These are phyloP conservation scores for Medicago arabica DNA, from an alignment of 306 rosid species.

Conservation along the genomic window DNA sequence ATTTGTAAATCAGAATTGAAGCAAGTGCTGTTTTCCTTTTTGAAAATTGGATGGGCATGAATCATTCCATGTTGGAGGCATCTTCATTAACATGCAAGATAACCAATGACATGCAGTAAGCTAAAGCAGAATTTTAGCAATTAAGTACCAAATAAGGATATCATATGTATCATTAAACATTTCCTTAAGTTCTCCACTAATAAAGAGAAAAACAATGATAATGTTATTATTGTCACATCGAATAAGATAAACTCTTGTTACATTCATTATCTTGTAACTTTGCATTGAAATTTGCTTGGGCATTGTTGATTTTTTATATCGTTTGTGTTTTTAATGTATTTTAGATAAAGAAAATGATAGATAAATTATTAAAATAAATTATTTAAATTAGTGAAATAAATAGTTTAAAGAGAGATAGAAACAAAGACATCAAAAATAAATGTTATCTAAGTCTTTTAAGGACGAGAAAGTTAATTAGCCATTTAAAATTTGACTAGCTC, in stretches of 20 bases:
- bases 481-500: too few relatives aligned
- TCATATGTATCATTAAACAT: slow-evolving; percentile 6
- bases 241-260: slow-evolving; percentile 19
- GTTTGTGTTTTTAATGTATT: too few relatives aligned
- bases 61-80: not conserved
- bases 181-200: slow-evolving; percentile 54
- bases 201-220: slow-evolving; percentile 40
- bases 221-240: slow-evolving; percentile 46
- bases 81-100: not conserved
- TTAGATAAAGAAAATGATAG: too few relatives aligned
- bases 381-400: too few relatives aligned
- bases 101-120: not conserved
- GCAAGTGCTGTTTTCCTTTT: not conserved
- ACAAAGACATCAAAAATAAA: too few relatives aligned
- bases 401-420: too few relatives aligned
- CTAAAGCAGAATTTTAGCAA: slow-evolving; percentile 12
- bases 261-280: not conserved
- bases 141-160: slow-evolving; percentile 17
- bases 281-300: not conserved
- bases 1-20: too few relatives aligned
- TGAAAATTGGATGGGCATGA: not conserved
- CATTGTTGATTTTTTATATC: too few relatives aligned
- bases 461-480: too few relatives aligned
- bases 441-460: too few relatives aligned
- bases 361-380: too few relatives aligned